These are phyloP conservation scores for Beta vulgaris DNA, from an alignment of 148 eudicot species.

Conservation along the genomic window DNA sequence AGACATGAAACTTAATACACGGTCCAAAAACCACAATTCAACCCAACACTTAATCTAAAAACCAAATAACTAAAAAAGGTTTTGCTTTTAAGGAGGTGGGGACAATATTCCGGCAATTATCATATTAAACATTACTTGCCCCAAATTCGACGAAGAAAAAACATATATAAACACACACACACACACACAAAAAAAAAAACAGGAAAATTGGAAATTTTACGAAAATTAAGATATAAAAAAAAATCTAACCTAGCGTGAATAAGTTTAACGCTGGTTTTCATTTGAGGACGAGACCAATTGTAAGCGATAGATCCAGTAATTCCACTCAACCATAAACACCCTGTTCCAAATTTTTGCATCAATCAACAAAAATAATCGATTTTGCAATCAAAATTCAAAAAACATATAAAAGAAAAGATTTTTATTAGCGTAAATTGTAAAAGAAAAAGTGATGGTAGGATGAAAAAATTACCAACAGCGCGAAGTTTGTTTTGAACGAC, in stretches of 20 bases:
- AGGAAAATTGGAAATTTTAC: background rate
- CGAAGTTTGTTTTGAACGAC: conserved; percentile 63
- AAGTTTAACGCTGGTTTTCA: conserved; percentile 81
- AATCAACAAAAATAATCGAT: background rate
- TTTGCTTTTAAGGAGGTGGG: no score
- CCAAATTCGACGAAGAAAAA: no score
- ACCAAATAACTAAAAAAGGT: no score
- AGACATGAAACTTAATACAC: background rate
- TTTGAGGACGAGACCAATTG: conserved; percentile 85
- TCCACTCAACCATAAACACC: conserved; percentile 68
- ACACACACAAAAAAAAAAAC: no score
- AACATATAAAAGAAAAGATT: background rate
- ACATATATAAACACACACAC: no score
- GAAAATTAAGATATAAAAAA: background rate
- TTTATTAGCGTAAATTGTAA: background rate
- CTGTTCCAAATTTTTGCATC: no score
- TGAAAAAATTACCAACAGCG: conserved; percentile 43
- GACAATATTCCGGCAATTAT: no score
- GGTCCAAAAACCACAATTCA: background rate
- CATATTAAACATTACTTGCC: no score
- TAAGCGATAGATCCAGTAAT: conserved; percentile 70
- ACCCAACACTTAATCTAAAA: background rate
- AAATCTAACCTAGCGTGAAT: conserved; percentile 68
- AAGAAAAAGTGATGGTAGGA: background rate
- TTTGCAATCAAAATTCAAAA: background rate